Evolutionary conservation across 2,329 filamentous ascomycete genomes (phyloP), one percentile per base, ranked within the genome.

Genomic region (Dissoconium aciculare): DNA sequence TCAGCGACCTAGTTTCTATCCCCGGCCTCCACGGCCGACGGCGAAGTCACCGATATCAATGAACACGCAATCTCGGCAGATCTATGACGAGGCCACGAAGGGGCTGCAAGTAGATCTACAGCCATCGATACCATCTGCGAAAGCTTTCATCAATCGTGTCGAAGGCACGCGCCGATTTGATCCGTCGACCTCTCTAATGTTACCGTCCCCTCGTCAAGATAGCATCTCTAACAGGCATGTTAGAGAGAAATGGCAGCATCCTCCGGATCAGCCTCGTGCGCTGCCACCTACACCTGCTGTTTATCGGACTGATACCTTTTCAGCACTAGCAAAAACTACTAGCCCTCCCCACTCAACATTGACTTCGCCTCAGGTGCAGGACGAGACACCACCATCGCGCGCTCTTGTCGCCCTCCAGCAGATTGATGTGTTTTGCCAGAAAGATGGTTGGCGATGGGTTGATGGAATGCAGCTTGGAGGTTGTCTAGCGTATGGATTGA

Each of bases 401-500:
- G 82, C 82, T 5, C 68, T 64, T 27, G 62, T 68, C 5, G 78
- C 79, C 2, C 56, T 92, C 12, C 71, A 80, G 21, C 71, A 83
- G 46, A 63, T 93, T 12, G 74, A 71, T 11, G 71, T 65, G 40
- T 58, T 91, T 5, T 92, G 83, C 50, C 73, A 79, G 45, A 77
- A 87, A 51, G 82, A 77, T 46, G 68, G 67, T 6, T 89, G 82
- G 80, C 70, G 74, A 44, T 98, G 89, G 89, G 69, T 84, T 31
- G 87, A 95, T 50, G 89, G 89, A 2, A 85, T 95, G 63, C 63
- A 95, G 23, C 63, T 95, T 5, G 83, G 80, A 23, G 89, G 89
- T 2, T 95, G 89, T 57, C 63, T 98, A 35, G 78, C 87, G 29
- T 95, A 95, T 58, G 85, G 81, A 5, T 59, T 95, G 10, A 82